Base-by-base conservation (phyloP, 1,284 basidiomycete species). In the Boletus semigastroideus region DNA sequence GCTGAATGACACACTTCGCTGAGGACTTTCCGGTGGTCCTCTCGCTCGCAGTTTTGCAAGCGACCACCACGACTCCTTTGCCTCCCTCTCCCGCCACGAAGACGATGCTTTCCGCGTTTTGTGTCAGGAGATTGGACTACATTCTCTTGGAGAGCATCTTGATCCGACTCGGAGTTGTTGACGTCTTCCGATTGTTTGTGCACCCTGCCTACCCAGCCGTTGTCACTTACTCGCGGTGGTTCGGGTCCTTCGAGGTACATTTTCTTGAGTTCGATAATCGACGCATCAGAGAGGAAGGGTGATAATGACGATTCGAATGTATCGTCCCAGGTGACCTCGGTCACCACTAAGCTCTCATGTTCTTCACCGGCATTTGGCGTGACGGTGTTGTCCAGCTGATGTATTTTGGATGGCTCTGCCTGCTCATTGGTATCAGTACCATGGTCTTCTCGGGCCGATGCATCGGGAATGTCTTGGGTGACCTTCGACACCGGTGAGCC, bases 161-260 rank as follows among this genome's bases (percentile, higher is more conserved):
- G 60, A 31, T 55, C 49, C 2, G 54, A n/a, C n/a, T n/a, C n/a
- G n/a, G n/a, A 48, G 34, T 58, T 51, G 34, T 59, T 53, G n/a
- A 60, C 64, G 3, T 61, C 75, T 37, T 56, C 66, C 43, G 61
- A 63, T 17, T 64, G 44, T 54, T 70, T 77, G 12, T 68, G 48
- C 42, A 69, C 62, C 37, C 79, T 77, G 57, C 78, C 78, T 58
- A 58, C 82, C 90, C 80, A 90, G 48, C 88, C 87, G 52, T 69
- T 75, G 65, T 90, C 87, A 59, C 80, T 83, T 31, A 81, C 72
- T 53, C 82, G 71, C 4, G 89, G 79, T 59, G 86, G 80, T 61
- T 88, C 81, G 17, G 83, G 77, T 2, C 92, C 92, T 71, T 94
- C 86, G 9, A 90, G 72, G 55, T 80, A 88, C 66, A 94, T 81